A percentile compares a stretch with the other conserved stretches of the same genome.
Conservation (phyloP, 768 basidiomycete genomes). For the Amanita pallidorosea region DNA sequence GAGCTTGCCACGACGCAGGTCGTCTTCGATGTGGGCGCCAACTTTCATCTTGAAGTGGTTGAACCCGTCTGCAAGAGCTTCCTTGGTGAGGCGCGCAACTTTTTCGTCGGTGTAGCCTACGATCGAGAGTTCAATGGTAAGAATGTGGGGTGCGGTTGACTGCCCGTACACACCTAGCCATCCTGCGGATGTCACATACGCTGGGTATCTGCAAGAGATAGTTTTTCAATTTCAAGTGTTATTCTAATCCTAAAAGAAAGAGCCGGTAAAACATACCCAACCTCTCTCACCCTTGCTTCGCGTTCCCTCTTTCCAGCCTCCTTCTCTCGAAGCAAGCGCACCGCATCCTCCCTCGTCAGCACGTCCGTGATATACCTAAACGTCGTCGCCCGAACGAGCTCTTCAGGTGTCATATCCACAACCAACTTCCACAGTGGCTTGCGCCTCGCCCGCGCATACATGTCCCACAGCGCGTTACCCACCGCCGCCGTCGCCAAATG, state of each 20-base stretch:
- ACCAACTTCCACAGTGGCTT: conserved; percentile 95
- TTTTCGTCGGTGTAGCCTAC: conserved; percentile 89
- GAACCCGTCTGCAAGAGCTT: conserved; percentile 81
- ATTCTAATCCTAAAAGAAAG: too few species aligned
- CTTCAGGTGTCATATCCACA: conserved; percentile 83
- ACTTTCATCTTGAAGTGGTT: conserved; percentile 99
- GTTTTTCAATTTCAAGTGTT: background rate
- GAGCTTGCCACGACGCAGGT: conserved; percentile 77
- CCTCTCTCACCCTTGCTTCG: conserved; percentile 60
- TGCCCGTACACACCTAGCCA: conserved; percentile 55
- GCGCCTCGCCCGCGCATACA: conserved; percentile 67
- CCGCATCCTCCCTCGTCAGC: conserved; percentile 84
- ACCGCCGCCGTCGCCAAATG: conserved; percentile 85
- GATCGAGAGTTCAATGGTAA: background rate
- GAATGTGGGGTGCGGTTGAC: background rate
- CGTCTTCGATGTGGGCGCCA: conserved; percentile 71
- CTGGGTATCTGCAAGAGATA: conserved; percentile 56
- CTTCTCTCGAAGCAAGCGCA: conserved; percentile 69
- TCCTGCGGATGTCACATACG: conserved; percentile 88
- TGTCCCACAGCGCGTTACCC: conserved; percentile 91
- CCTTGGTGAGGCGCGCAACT: conserved; percentile 73
- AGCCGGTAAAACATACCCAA: conserved; percentile 37
- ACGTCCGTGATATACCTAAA: conserved; percentile 92
- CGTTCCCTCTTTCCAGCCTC: conserved; percentile 70
- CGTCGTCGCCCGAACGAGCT: conserved; percentile 63